phyloP scores from a whole-genome alignment of 305 asterid genomes.

The Euphrasia arctica region DNA sequence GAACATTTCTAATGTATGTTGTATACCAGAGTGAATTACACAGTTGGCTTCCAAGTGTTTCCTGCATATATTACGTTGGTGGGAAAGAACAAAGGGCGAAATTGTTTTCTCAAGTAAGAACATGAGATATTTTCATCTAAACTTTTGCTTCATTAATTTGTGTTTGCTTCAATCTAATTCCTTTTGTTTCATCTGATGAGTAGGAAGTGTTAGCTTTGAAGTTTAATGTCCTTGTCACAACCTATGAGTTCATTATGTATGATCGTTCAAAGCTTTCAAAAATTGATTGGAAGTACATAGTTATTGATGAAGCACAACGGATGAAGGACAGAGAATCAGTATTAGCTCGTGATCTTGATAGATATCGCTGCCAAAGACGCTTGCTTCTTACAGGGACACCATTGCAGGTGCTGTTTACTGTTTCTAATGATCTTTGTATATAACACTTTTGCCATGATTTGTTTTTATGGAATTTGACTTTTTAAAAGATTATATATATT shows the following conservation, averaged over 20 bases:
- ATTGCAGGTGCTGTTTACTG: conserved; percentile 63
- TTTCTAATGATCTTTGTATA: conserved; percentile 5
- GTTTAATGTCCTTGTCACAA: conserved; percentile 94
- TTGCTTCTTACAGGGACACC: conserved; percentile 99
- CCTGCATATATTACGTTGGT: conserved; percentile 92
- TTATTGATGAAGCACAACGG: conserved; percentile 99
- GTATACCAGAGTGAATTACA: conserved; percentile 85
- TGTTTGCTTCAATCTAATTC: conserved; percentile 17
- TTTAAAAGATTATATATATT: neutral
- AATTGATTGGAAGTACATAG: conserved; percentile 95
- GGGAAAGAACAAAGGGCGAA: conserved; percentile 86
- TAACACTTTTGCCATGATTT: neutral
- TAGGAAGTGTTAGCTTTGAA: conserved; percentile 95
- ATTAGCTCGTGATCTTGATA: conserved; percentile 99
- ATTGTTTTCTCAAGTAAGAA: conserved; percentile 90
- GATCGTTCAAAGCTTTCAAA: conserved; percentile 94
- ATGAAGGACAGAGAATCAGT: conserved; percentile 99
- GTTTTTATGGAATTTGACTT: neutral
- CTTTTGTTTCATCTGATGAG: conserved; percentile 34
- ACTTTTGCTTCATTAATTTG: conserved; percentile 19
- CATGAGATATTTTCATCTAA: conserved; percentile 23
- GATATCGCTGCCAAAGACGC: conserved; percentile 99
- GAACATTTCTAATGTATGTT: conserved; percentile 33
- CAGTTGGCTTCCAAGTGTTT: conserved; percentile 82
- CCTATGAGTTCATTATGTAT: conserved; percentile 88